These are phyloP conservation scores for Arctostaphylos glauca DNA, from an alignment of 148 eudicot species.

Conservation along the genomic window DNA sequence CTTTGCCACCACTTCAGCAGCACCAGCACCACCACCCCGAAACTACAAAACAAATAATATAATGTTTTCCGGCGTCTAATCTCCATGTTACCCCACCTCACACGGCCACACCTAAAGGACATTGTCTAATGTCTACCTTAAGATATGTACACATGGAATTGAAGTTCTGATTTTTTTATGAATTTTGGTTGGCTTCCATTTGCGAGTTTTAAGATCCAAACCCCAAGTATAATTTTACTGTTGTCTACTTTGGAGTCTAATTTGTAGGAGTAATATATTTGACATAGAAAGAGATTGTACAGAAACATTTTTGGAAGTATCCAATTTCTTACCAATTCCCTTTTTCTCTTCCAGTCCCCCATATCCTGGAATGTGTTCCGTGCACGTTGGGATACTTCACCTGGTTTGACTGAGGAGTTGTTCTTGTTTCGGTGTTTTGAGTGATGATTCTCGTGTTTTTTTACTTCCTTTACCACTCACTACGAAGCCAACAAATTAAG, in stretches of 20 bases:
- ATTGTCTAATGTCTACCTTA: neutral
- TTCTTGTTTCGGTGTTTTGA: no score
- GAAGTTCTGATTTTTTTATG: neutral
- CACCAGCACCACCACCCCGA: neutral
- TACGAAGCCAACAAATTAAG: no score
- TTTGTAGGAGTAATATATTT: neutral
- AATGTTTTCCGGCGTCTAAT: neutral
- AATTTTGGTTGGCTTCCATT: no score
- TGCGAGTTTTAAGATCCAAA: no score
- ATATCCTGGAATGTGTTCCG: constrained; percentile 15
- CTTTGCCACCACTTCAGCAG: neutral
- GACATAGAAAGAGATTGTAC: neutral
- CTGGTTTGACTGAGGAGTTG: neutral
- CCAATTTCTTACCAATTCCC: neutral
- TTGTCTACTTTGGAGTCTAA: neutral
- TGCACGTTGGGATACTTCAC: neutral
- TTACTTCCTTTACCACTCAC: no score
- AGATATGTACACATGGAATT: neutral
- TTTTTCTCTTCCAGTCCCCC: constrained; percentile 23
- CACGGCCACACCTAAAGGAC: neutral
- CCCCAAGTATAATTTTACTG: neutral
- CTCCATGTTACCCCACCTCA: neutral
- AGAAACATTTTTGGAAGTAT: neutral
- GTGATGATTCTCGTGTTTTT: no score
- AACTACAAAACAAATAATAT: neutral